Base-by-base conservation (phyloP, 257 asterid genomes). In the Craterostigma plantagineum region DNA sequence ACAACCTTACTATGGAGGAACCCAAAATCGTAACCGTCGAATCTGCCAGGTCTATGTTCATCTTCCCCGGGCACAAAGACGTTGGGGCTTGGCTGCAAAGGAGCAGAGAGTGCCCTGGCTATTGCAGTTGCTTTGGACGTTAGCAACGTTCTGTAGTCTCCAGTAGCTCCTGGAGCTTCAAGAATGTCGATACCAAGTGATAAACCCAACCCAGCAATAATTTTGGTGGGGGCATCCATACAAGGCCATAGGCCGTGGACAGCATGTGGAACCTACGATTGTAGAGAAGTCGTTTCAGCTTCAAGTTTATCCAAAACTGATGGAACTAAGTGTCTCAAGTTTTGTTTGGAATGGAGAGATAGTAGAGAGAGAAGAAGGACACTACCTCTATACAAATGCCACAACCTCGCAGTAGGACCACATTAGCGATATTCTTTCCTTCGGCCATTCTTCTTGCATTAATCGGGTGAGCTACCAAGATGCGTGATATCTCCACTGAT, bases 111-210 rank as follows among this genome's bases (percentile, higher is more conserved):
- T 48, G 95, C 95, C 23, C 50, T 60, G 40, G 92, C 77, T 45
- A 83, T 77, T 45, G 95, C 95, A 43, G 73, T 65, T 60, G 94
- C 92, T 75, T 90, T 90, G 39, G 93, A 79, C 17, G 92, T 90
- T 66, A 90, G 61, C 33, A 83, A n/a, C 47, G 98, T 83, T 54
- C 95, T 69, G 55, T 83, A 90, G 63, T 90, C 98, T 42, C 93
- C 95, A 0, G 98, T 83, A 46, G 98, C 98, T 63, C 98, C 95
- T 0, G 79, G 86, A 63, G 92, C 93, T 75, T 90, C 98, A 40
- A 90, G 70, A 62, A 83, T 90, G 60, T 90, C 98, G 37, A 90
- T 67, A 56, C 95, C 98, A 14, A 90, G 91, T 23, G 98, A 90
- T 61, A 90, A 63, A 17, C 98, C 95, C 79, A 90, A 66, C 37